Evolutionary conservation across 2,329 filamentous ascomycete species (phyloP), one percentile per base, ranked within the genome.

Genomic region (Aspergillus jensenii): DNA sequence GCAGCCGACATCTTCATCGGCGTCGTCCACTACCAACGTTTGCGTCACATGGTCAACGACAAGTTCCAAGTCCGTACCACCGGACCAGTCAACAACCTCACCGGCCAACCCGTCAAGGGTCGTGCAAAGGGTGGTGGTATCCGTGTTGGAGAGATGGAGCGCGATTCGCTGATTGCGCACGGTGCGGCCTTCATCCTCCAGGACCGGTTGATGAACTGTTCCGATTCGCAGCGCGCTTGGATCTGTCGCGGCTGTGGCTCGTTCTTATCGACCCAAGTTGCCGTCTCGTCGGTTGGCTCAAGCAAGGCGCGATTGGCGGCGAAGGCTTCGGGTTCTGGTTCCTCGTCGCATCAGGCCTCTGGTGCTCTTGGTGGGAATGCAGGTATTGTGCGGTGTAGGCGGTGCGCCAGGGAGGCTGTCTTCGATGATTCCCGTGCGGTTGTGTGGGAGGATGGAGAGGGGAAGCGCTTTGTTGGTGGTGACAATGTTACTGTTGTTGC

Each of bases 31-130:
- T 99, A 99, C 82, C 95, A 99, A 78, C 88, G 95, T 75, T 84
- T 99, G 60, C 85, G 95, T 74, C 95, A 99, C 87, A 99, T 99
- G 95, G 95, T 99, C 56, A 98, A 97, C 84, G 95, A 99, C 78
- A 99, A 99, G 78, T 99, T 90, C 82, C 95, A 99, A 76, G 95
- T 98, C 56, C 88, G 95, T 76, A 98, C 95, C 3, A 98, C 95
- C 0, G 95, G 95, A 55, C 93, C 93, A 1, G 89, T 97, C 44
- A 95, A 95, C 55, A 86, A 89, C 23, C 86, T 95, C 15, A 98
- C 93, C 0, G 93, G 93, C 33, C 95, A 99, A 74, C 95, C 95
- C 41, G 95, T 99, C 82, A 97, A 98, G 81, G 95, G 95, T 63
- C 84, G 95, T 74, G 95, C 96, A 74, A 91, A 93, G 77, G 95